These are phyloP conservation scores for Combretum micranthum DNA, from an alignment of 345 rosid genomes.

Conservation along the genomic window DNA sequence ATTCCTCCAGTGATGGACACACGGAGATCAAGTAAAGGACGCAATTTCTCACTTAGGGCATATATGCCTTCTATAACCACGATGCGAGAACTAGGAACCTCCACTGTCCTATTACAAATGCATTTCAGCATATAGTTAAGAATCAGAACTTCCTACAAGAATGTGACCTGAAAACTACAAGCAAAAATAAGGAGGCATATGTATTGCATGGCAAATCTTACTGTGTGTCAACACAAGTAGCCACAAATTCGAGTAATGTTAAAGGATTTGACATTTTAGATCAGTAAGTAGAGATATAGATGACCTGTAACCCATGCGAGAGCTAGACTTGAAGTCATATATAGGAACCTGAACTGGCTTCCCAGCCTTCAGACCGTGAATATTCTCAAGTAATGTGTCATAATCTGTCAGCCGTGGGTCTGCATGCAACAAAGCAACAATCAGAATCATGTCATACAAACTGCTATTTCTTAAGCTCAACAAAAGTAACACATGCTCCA, in stretches of 20 bases:
- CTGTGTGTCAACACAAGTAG: neutral
- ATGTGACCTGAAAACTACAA: no score
- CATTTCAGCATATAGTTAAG: neutral
- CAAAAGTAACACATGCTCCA: no score
- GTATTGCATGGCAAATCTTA: no score
- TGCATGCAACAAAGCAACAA: constrained; percentile 34
- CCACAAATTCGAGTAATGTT: neutral
- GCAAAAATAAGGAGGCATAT: no score
- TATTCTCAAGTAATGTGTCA: constrained; percentile 77
- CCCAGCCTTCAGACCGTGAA: constrained; percentile 76
- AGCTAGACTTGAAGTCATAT: constrained; percentile 93
- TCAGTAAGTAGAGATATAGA: constrained; percentile 6
- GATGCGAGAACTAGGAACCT: constrained; percentile 84
- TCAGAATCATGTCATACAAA: constrained; percentile 19
- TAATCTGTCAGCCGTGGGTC: constrained; percentile 97
- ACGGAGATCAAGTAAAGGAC: constrained; percentile 87
- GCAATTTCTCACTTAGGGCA: constrained; percentile 77
- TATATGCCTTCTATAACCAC: constrained; percentile 95
- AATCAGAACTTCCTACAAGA: no score
- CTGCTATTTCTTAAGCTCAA: neutral
- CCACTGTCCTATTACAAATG: constrained; percentile 55
- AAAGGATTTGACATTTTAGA: neutral
- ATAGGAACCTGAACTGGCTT: constrained; percentile 84
- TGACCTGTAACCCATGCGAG: constrained; percentile 84
- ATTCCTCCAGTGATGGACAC: constrained; percentile 96